phyloP scores from a whole-genome alignment of 2,329 filamentous ascomycete species.

The Fusarium pseudonygamai region DNA sequence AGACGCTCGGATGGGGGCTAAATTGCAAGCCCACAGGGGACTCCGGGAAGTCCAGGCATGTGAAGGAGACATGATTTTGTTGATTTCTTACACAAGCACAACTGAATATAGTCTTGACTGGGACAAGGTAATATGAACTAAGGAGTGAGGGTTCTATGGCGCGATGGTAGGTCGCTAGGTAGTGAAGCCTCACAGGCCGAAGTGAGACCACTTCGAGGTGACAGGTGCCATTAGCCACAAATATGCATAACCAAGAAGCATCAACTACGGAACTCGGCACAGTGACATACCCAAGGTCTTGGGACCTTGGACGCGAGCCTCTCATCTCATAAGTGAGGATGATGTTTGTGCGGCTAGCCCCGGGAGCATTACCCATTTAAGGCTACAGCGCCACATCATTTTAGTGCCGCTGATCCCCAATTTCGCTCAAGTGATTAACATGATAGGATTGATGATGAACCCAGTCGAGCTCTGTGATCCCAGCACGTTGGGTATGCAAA shows the following conservation, averaged over 20 bases:
- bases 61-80: too few relatives aligned
- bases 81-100: too few relatives aligned
- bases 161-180: neutral
- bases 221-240: neutral
- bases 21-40: neutral
- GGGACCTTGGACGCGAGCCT: too few relatives aligned
- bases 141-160: too few relatives aligned
- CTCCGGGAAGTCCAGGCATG: neutral
- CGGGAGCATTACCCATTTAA: neutral
- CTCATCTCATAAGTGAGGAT: neutral
- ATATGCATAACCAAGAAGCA: neutral
- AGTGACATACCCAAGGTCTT: neutral
- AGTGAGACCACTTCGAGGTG: neutral
- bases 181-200: neutral
- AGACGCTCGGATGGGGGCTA: neutral
- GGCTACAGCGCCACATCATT: neutral
- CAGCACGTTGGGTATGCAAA: too few relatives aligned
- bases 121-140: too few relatives aligned
- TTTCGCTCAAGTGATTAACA: too few relatives aligned
- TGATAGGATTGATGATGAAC: neutral
- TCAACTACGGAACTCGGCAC: neutral
- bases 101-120: neutral
- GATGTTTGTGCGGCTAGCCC: neutral
- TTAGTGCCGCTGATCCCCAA: neutral
- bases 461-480: neutral